Evolutionary conservation across 768 basidiomycete species (phyloP).

Genomic region (Tricholoma sp.): DNA sequence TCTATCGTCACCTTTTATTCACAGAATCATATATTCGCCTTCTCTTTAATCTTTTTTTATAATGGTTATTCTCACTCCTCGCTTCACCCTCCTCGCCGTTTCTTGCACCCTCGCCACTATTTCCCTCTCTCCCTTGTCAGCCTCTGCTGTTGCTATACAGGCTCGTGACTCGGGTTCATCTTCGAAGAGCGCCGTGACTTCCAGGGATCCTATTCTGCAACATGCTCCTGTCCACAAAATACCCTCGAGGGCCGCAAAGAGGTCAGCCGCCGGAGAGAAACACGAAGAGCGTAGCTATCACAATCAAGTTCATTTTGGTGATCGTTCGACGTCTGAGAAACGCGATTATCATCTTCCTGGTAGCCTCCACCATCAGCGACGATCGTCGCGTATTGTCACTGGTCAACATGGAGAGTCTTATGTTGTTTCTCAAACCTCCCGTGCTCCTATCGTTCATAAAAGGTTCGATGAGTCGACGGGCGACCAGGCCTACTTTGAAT

Average conservation of each 20-base stretch:
- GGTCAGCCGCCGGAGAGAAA: background rate
- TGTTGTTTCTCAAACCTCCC: conserved; percentile 14
- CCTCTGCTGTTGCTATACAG: conserved; percentile 35
- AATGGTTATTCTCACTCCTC: conserved; percentile 49
- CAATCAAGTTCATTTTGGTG: background rate
- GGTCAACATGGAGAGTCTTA: conserved; percentile 23
- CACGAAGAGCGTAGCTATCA: background rate
- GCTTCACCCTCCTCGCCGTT: conserved; percentile 41
- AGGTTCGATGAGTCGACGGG: background rate
- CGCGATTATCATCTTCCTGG: background rate
- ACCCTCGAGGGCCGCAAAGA: background rate
- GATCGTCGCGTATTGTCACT: conserved; percentile 7
- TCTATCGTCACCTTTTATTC: conserved; percentile 5
- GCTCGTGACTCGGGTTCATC: conserved; percentile 12
- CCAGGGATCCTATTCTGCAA: background rate
- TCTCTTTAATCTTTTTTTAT: conserved; percentile 7
- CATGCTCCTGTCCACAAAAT: background rate
- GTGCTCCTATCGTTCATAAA: conserved; percentile 4
- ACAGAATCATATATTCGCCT: conserved; percentile 12
- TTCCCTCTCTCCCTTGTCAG: conserved; percentile 28
- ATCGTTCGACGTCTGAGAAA: background rate
- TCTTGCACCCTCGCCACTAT: conserved; percentile 42
- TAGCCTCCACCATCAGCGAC: background rate
- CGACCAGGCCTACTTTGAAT: background rate
- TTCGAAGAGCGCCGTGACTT: background rate